Evolutionary conservation across 176 grass and related monocot genomes (phyloP).

Genomic region (Carex parvula): DNA sequence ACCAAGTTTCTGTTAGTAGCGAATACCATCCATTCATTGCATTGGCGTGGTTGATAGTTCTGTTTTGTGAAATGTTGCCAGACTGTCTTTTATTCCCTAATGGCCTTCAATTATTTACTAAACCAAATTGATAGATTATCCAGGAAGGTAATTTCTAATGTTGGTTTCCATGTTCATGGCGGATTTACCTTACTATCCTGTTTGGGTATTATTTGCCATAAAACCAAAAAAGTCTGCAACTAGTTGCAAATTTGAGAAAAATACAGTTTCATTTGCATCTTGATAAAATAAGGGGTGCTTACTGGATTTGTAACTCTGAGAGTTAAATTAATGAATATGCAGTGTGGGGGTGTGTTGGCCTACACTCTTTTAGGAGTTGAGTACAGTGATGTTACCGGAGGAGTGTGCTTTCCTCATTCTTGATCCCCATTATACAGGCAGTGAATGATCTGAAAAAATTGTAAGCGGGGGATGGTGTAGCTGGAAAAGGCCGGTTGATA

Average conservation of each 20-base stretch:
- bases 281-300: neutral
- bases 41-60: slow-evolving; percentile 4
- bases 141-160: neutral
- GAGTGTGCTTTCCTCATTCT: slow-evolving; percentile 97
- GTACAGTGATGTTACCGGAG: slow-evolving; percentile 64
- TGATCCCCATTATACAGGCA: slow-evolving; percentile 88
- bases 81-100: neutral
- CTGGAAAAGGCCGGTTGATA: slow-evolving; percentile 87
- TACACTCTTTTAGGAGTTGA: slow-evolving; percentile 95
- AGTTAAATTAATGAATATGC: slow-evolving; percentile 31
- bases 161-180: neutral
- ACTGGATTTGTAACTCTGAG: neutral
- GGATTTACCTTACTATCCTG: neutral
- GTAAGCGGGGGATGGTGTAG: slow-evolving; percentile 83
- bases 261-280: neutral
- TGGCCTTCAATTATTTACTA: neutral
- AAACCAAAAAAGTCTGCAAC: neutral
- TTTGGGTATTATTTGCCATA: neutral
- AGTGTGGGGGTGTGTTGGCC: slow-evolving; percentile 93
- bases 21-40: neutral
- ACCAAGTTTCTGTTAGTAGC: neutral
- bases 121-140: slow-evolving; percentile 8
- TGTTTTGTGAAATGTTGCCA: no score
- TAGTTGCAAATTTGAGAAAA: neutral
- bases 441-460: slow-evolving; percentile 85